These are phyloP conservation scores for Solanum pimpinellifolium DNA, from an alignment of 257 asterid genomes.

Conservation along the genomic window DNA sequence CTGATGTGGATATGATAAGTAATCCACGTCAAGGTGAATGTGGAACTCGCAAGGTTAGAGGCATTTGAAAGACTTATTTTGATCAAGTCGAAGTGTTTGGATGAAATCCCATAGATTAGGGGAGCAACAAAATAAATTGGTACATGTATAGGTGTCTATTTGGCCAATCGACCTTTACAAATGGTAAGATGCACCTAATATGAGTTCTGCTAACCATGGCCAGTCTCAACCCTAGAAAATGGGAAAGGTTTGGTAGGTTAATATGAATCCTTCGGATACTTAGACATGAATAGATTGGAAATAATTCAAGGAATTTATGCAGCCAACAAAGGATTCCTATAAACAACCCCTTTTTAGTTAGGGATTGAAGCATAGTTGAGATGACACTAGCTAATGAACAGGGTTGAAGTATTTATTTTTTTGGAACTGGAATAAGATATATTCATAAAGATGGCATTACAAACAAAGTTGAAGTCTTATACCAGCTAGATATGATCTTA, in stretches of 20 bases:
- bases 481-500: background rate
- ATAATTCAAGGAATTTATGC: background rate
- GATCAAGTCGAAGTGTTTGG: background rate
- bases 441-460: background rate
- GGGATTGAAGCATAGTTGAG: background rate
- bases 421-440: background rate
- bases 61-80: background rate
- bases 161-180: background rate
- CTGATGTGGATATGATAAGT: background rate
- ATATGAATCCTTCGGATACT: background rate
- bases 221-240: background rate
- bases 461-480: background rate
- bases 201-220: background rate
- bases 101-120: background rate
- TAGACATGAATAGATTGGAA: background rate
- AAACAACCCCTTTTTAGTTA: background rate
- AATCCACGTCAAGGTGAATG: background rate
- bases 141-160: background rate
- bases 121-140: background rate
- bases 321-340: background rate
- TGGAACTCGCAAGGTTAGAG: background rate
- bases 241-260: background rate
- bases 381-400: background rate
- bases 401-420: background rate
- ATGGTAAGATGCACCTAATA: background rate